Conservation (phyloP, 1,284 basidiomycete genomes). For the Ustilago trichophora region DNA sequence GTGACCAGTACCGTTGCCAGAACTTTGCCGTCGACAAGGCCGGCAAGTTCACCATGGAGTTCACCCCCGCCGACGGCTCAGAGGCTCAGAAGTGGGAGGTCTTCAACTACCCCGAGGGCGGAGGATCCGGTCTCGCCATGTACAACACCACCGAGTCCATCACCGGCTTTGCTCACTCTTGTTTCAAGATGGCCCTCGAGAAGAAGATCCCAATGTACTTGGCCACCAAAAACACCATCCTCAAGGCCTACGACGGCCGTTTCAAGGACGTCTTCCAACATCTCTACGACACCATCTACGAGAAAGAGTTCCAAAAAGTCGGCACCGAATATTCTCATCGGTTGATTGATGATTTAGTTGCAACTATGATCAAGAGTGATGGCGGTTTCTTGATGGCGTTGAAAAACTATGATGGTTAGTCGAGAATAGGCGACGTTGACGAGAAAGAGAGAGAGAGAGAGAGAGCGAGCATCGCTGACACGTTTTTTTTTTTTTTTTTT, state of each 20-base stretch:
- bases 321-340: constrained; percentile 98
- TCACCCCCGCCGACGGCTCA: constrained; percentile 52
- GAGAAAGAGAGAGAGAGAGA: no score
- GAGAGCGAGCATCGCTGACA: no score
- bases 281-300: constrained; percentile 85
- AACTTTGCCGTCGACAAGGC: constrained; percentile 62
- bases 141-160: constrained; percentile 75
- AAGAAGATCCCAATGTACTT: constrained; percentile 86
- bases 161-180: constrained; percentile 91
- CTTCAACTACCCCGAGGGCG: constrained; percentile 60
- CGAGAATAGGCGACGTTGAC: no score
- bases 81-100: constrained; percentile 53
- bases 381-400: constrained; percentile 95
- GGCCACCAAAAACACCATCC: constrained; percentile 66
- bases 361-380: constrained; percentile 92
- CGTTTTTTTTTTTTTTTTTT: background rate
- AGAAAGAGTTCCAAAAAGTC: constrained; percentile 79
- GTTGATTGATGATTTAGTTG: constrained; percentile 75
- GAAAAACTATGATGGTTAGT: constrained; percentile 61
- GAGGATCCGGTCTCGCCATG: constrained; percentile 68
- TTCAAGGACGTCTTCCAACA: constrained; percentile 99
- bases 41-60: constrained; percentile 64
- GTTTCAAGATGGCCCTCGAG: constrained; percentile 96
- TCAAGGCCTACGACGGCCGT: constrained; percentile 76
- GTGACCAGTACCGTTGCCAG: constrained; percentile 76